Percentiles rank a stretch among this genome's conserved stretches.
phyloP scores from a whole-genome alignment of 2,329 filamentous ascomycete genomes.

The Gaeumannomyces sp. region DNA sequence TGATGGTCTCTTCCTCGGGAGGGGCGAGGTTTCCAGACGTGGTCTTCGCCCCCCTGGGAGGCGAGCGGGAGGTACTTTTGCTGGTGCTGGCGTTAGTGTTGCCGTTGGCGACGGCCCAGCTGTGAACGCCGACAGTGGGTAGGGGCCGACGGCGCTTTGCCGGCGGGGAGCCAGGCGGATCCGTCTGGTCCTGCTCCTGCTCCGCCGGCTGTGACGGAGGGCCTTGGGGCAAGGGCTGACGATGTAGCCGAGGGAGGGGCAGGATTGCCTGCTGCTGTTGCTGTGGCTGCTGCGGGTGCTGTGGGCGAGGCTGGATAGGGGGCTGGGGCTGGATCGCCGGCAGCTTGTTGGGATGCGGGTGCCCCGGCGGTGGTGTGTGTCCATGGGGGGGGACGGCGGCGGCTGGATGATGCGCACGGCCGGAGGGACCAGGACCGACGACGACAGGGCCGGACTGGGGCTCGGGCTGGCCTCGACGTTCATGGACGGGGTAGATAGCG shows the following conservation, averaged over 20 bases:
- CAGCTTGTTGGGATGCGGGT: background rate
- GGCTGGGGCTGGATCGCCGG: background rate
- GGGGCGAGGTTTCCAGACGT: background rate
- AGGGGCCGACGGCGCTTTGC: constrained; percentile 8
- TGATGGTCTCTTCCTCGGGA: background rate
- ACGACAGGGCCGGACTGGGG: background rate
- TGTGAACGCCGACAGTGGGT: constrained; percentile 5
- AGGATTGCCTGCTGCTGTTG: background rate
- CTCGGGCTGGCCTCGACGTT: background rate
- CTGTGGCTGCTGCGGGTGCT: background rate
- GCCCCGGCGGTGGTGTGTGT: background rate
- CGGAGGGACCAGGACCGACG: background rate
- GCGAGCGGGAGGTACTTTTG: background rate
- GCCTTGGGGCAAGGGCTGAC: background rate
- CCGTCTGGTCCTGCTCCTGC: background rate
- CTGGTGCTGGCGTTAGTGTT: background rate
- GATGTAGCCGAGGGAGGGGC: background rate
- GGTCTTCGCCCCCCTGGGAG: background rate
- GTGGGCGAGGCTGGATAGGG: background rate
- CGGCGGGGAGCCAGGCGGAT: background rate
- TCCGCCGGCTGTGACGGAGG: background rate
- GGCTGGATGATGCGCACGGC: background rate
- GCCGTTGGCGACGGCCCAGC: background rate
- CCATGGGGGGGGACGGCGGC: background rate
- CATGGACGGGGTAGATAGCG: background rate